Percentiles rank a stretch among this genome's conserved stretches.
phyloP scores from a whole-genome alignment of 2,329 filamentous ascomycete species.

The Ophiostoma populinum region DNA sequence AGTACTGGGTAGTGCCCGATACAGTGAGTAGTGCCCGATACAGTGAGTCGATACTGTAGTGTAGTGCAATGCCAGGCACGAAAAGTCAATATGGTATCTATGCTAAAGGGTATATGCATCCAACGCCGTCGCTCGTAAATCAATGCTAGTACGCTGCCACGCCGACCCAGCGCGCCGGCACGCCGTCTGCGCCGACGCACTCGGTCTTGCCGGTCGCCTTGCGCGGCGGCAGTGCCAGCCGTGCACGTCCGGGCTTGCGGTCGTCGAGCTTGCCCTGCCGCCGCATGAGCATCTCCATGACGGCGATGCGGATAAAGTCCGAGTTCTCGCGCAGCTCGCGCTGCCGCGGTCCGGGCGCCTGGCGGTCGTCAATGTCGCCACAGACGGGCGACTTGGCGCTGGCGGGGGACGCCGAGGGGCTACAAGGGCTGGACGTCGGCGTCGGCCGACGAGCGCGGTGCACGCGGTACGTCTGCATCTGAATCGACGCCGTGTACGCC shows the following conservation, averaged over 20 bases:
- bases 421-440: background rate
- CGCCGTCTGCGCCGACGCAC: conserved; percentile 37
- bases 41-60: too few species aligned
- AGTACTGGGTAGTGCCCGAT: too few species aligned
- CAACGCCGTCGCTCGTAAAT: too few species aligned
- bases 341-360: conserved; percentile 33
- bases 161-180: conserved; percentile 41
- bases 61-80: too few species aligned
- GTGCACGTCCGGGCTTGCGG: conserved; percentile 47
- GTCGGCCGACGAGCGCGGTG: conserved; percentile 20
- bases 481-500: conserved; percentile 47
- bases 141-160: too few species aligned
- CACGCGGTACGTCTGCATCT: conserved; percentile 55
- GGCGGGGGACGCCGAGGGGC: background rate
- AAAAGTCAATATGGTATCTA: too few species aligned
- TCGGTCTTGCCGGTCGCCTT: conserved; percentile 36
- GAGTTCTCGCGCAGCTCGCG: conserved; percentile 53
- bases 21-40: too few species aligned
- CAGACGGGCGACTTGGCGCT: background rate
- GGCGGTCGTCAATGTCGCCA: conserved; percentile 4
- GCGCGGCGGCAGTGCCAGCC: conserved; percentile 50
- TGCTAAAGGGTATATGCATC: too few species aligned
- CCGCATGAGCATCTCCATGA: conserved; percentile 58
- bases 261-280: conserved; percentile 48
- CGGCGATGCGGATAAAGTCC: conserved; percentile 53